Conservation (phyloP, 2,329 filamentous ascomycete species). For the Verticillium zaregamsianum region DNA sequence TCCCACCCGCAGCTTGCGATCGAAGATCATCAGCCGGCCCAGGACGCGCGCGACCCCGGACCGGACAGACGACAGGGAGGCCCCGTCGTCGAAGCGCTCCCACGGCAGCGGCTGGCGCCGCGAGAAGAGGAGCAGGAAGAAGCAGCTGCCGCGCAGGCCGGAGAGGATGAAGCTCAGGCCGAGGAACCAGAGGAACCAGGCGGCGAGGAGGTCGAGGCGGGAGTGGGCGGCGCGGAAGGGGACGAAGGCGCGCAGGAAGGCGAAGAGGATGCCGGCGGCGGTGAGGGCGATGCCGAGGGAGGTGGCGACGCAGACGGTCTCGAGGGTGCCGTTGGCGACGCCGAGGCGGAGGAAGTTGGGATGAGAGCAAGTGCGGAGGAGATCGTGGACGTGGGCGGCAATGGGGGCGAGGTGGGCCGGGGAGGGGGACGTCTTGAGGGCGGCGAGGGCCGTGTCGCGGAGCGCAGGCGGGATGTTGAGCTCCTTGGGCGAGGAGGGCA, state of each 20-base stretch:
- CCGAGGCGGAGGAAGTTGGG: constrained; percentile 49
- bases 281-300: constrained; percentile 36
- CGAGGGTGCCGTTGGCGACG: constrained; percentile 46
- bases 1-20: constrained; percentile 40
- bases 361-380: constrained; percentile 43
- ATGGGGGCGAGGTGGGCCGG: constrained; percentile 35
- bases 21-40: constrained; percentile 40
- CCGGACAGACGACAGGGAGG: constrained; percentile 16
- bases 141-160: constrained; percentile 41
- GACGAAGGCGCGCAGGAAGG: constrained; percentile 33
- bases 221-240: constrained; percentile 32
- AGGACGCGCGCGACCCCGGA: constrained; percentile 23
- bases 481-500: constrained; percentile 37
- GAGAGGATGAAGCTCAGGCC: constrained; percentile 38
- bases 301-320: constrained; percentile 43
- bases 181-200: constrained; percentile 42
- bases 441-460: constrained; percentile 31
- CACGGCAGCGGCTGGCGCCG: constrained; percentile 41
- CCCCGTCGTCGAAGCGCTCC: constrained; percentile 40
- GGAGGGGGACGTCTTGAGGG: constrained; percentile 26
- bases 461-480: constrained; percentile 41
- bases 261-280: constrained; percentile 31
- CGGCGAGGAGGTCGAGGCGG: constrained; percentile 35
- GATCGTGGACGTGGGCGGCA: constrained; percentile 40
- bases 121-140: constrained; percentile 42